Evolutionary conservation across 2,329 filamentous ascomycete species (phyloP).

Genomic region (Claviceps digitariae): DNA sequence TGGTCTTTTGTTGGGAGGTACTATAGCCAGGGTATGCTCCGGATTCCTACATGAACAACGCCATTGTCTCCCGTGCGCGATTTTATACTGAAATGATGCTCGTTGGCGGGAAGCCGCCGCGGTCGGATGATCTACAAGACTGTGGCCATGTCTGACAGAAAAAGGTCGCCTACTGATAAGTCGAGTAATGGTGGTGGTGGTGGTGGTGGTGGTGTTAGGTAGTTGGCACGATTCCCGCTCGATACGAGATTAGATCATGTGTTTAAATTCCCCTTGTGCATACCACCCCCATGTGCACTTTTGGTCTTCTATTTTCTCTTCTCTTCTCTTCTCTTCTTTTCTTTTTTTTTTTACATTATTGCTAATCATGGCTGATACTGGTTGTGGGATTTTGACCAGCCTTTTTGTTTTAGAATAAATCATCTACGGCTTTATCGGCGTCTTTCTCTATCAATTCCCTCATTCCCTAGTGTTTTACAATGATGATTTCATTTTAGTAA

Average conservation of each 20-base stretch:
- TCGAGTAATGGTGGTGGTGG: too few relatives aligned
- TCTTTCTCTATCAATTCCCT: constrained; percentile 85
- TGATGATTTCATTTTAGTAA: constrained; percentile 11
- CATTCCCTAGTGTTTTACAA: constrained; percentile 57
- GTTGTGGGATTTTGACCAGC: too few relatives aligned
- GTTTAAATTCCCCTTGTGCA: neutral
- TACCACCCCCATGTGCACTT: neutral
- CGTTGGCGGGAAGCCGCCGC: neutral
- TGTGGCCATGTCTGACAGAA: neutral
- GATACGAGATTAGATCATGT: neutral
- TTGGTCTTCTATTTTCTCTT: neutral
- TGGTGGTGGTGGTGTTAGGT: too few relatives aligned
- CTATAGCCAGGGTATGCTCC: neutral
- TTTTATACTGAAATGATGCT: neutral
- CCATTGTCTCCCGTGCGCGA: neutral
- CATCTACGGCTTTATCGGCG: constrained; percentile 80
- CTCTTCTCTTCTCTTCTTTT: neutral
- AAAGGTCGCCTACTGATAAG: neutral
- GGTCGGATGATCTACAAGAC: neutral
- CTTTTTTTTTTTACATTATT: neutral
- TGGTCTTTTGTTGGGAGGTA: neutral
- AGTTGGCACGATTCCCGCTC: neutral
- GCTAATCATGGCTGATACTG: too few relatives aligned
- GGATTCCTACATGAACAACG: neutral
- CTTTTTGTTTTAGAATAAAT: constrained; percentile 59